Evolutionary conservation across 2,329 filamentous ascomycete genomes (phyloP), one percentile per base, ranked within the genome.

Genomic region (Diplodia intermedia): DNA sequence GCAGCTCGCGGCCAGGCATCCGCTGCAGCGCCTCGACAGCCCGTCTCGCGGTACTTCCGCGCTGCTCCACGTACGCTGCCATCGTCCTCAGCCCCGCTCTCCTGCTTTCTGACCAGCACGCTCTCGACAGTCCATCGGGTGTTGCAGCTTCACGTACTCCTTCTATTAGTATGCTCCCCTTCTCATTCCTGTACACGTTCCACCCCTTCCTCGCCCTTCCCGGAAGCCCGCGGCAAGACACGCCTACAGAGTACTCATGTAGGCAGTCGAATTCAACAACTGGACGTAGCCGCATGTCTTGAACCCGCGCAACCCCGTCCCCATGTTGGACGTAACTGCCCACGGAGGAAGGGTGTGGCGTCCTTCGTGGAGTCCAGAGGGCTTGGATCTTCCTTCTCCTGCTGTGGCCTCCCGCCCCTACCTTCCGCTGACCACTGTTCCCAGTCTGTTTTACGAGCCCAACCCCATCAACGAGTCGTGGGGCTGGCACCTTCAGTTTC

Each of bases 401-500:
- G 26, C 26, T 26, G 26, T 26, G 26, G 4, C 26, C 26, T 26
- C 26, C 26, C 26, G 4, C 31, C 8, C 31, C 33, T 14, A 55
- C 38, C 33, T 15, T 11, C 60, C 53, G 69, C 71, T 72, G 69
- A 71, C 50, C 2, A 38, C n/a, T 12, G 31, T 3, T 23, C 61
- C 61, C 49, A 67, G 66, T 43, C 50, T 68, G 12, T 18, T 65
- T 20, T 33, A 26, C 57, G 33, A 43, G 8, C 50, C 57, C 40
- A 65, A 68, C 52, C 36, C 57, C 26, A 38, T 68, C 50, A 49
- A 23, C 57, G 66, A 56, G 15, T 50, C 60, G n/a, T 68, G 60
- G 72, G 90, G 90, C 68, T 89, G 89, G 79, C 86, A 91, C 74
- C 86, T 89, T 70, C 89, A 91, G 76, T 92, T 90, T 74, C 84